phyloP scores from a whole-genome alignment of 2,329 filamentous ascomycete species.

The Talaromyces rugulosus region DNA sequence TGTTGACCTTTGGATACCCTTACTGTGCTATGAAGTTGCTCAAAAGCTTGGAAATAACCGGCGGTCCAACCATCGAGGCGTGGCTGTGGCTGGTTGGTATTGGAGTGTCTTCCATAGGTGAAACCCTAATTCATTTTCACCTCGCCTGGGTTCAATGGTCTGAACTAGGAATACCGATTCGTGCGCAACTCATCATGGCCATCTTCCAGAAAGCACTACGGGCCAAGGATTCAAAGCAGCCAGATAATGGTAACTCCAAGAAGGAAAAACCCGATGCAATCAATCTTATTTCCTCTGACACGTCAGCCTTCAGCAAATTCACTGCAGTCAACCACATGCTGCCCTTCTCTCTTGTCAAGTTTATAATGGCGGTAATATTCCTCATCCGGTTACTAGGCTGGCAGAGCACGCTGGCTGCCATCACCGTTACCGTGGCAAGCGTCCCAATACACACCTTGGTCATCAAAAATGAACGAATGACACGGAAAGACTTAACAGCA shows the following conservation, averaged over 20 bases:
- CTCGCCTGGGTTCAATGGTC: conserved; percentile 3
- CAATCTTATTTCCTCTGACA: conserved; percentile 4
- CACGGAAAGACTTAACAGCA: conserved; percentile 69
- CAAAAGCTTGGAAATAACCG: not conserved
- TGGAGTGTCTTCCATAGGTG: not conserved
- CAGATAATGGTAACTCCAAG: not conserved
- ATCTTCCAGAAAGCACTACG: conserved; percentile 1
- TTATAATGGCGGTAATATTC: conserved; percentile 2
- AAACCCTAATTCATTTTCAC: not conserved
- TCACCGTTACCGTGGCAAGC: conserved; percentile 59
- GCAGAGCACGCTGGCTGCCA: conserved; percentile 61
- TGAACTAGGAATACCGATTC: conserved; percentile 2
- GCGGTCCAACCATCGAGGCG: not conserved
- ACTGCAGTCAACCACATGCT: conserved; percentile 4
- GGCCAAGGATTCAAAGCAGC: not conserved
- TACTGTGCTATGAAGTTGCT: conserved; percentile 4
- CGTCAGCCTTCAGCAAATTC: not conserved
- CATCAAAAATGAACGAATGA: not conserved
- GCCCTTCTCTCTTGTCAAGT: not conserved
- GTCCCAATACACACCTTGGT: conserved; percentile 43
- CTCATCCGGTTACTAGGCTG: conserved; percentile 59
- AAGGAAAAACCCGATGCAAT: not conserved
- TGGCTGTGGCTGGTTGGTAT: conserved; percentile 2
- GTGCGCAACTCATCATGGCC: conserved; percentile 2
- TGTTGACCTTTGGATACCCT: not conserved